Percentiles rank a stretch among this genome's conserved stretches.
Conservation (phyloP, 495 filamentous ascomycete species). For the Trichoderma parareesei region DNA sequence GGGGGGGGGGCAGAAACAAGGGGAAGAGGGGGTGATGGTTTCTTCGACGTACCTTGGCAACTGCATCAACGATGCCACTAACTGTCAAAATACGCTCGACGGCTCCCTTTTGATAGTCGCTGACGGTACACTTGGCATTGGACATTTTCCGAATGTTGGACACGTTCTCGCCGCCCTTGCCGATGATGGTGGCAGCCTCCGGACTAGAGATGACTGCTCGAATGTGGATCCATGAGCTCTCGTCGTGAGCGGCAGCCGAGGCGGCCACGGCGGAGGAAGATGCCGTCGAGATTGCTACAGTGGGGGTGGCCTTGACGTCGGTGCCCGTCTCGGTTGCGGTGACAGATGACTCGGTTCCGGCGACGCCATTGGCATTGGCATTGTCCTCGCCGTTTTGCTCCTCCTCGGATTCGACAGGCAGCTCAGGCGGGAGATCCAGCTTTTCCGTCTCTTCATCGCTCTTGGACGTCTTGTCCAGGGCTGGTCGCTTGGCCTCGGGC, state of each 20-base stretch:
- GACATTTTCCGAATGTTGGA: conserved; percentile 82
- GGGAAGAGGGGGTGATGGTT: background rate
- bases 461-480: conserved; percentile 82
- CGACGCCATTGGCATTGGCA: conserved; percentile 37
- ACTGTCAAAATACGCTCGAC: conserved; percentile 96
- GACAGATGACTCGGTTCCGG: conserved; percentile 52
- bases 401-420: conserved; percentile 16
- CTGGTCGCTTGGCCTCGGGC: conserved; percentile 93
- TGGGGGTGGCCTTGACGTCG: conserved; percentile 38
- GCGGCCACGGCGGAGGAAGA: conserved; percentile 30
- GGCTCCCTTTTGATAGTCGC: conserved; percentile 92
- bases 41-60: conserved; percentile 70
- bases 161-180: conserved; percentile 90
- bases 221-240: conserved; percentile 93
- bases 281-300: conserved; percentile 27
- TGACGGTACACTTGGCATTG: conserved; percentile 94
- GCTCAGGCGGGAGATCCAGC: conserved; percentile 32
- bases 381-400: conserved; percentile 33
- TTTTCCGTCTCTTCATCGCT: conserved; percentile 32
- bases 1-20: background rate
- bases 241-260: conserved; percentile 52
- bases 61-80: conserved; percentile 88
- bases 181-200: conserved; percentile 88
- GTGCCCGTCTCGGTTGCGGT: conserved; percentile 68
- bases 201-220: conserved; percentile 92